phyloP scores from a whole-genome alignment of 495 filamentous ascomycete genomes.

The Xylaria longipes region DNA sequence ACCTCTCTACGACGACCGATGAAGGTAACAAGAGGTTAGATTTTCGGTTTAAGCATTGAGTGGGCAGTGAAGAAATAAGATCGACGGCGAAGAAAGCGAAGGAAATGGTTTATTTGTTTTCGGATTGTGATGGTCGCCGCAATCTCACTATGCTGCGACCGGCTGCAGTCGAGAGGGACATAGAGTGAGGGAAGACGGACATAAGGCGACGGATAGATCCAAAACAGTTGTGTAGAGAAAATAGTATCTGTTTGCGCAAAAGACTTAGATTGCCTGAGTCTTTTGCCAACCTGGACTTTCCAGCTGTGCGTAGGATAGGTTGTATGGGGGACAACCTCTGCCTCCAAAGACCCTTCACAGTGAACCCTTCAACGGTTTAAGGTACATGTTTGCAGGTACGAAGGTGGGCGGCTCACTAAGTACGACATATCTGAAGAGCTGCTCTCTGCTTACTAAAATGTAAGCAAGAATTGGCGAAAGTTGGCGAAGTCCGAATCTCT shows the following conservation, averaged over 20 bases:
- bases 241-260: not conserved
- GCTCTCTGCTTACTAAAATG: conserved; percentile 6
- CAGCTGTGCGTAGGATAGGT: not conserved
- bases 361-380: too few species aligned
- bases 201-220: not conserved
- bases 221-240: not conserved
- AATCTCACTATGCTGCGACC: too few species aligned
- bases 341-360: too few species aligned
- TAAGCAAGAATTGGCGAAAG: not conserved
- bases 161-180: not conserved
- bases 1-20: conserved; percentile 70
- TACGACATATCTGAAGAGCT: not conserved
- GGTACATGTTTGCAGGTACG: not conserved
- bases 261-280: too few species aligned
- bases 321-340: too few species aligned
- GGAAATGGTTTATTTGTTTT: not conserved
- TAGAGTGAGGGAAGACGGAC: not conserved
- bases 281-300: not conserved
- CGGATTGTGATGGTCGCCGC: not conserved
- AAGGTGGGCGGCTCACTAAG: not conserved
- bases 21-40: conserved; percentile 77
- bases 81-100: not conserved
- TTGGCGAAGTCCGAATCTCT: conserved; percentile 23
- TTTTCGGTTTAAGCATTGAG: conserved; percentile 56
- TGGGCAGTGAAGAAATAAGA: not conserved